Evolutionary conservation across 345 rosid genomes (phyloP).

Genomic region (Cardamine resedifolia): DNA sequence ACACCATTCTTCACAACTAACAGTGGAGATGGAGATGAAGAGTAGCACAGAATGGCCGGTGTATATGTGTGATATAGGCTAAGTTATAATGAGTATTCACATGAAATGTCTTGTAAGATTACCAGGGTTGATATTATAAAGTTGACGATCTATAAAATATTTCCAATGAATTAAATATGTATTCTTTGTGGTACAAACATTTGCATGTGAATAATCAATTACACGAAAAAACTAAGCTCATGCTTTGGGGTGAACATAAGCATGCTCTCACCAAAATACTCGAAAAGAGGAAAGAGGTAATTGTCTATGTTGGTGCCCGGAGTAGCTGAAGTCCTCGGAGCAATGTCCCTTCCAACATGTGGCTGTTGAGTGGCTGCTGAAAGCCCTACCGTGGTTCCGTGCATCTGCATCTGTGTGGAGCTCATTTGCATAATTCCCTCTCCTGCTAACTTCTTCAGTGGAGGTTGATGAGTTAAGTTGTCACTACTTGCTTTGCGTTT

Average conservation of each 20-base stretch:
- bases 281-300: slow-evolving; percentile 54
- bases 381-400: slow-evolving; percentile 39
- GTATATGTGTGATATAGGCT: not conserved
- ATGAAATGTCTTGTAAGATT: not conserved
- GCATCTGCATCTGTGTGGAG: slow-evolving; percentile 56
- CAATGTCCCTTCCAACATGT: slow-evolving; percentile 38
- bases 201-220: slow-evolving; percentile 16
- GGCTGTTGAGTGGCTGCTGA: slow-evolving; percentile 45
- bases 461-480: slow-evolving; percentile 63
- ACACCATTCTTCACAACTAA: slow-evolving; percentile 83
- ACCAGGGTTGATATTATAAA: not conserved
- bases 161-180: not conserved
- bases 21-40: slow-evolving; percentile 58
- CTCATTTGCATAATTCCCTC: slow-evolving; percentile 56
- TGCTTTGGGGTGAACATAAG: slow-evolving; percentile 59
- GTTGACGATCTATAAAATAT: not conserved
- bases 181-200: not conserved
- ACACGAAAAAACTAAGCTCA: slow-evolving; percentile 67
- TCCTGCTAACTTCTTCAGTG: slow-evolving; percentile 56
- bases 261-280: slow-evolving; percentile 72
- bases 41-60: slow-evolving; percentile 10
- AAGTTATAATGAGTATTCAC: not conserved
- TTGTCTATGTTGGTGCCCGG: slow-evolving; percentile 55
- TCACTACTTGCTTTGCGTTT: slow-evolving; percentile 78
- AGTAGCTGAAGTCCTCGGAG: slow-evolving; percentile 45